Conservation (phyloP, 1,284 basidiomycete species). For the Malassezia slooffiae region DNA sequence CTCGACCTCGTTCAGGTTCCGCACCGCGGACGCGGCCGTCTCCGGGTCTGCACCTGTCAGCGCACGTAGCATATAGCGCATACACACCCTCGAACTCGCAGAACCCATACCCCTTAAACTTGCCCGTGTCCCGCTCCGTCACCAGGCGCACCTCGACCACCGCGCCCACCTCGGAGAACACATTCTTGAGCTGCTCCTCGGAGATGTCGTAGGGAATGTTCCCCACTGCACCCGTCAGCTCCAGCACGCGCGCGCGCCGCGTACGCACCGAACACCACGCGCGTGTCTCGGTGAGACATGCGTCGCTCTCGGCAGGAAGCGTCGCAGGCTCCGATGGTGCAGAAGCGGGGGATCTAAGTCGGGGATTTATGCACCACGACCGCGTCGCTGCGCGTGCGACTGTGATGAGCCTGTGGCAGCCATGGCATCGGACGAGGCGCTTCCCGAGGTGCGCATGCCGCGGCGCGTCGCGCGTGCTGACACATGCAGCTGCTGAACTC, state of each 20-base stretch:
- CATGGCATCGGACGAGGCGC: slow-evolving; percentile 5
- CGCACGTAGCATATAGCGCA: background rate
- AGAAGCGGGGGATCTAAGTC: background rate
- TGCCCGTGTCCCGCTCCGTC: slow-evolving; percentile 87
- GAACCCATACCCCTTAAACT: slow-evolving; percentile 92
- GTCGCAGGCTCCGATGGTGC: background rate
- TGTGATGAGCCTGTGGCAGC: background rate
- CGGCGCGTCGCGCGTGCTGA: background rate
- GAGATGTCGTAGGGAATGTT: slow-evolving; percentile 46
- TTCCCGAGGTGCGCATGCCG: slow-evolving; percentile 7
- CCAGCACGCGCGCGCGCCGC: background rate
- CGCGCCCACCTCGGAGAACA: slow-evolving; percentile 42
- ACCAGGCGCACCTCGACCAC: slow-evolving; percentile 51
- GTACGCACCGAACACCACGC: slow-evolving; percentile 19
- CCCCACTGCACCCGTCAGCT: slow-evolving; percentile 25
- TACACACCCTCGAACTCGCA: slow-evolving; percentile 86
- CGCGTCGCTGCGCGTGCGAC: background rate
- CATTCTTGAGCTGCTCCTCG: slow-evolving; percentile 43
- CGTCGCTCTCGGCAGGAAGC: background rate
- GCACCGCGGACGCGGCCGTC: slow-evolving; percentile 71
- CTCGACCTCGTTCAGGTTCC: slow-evolving; percentile 67
- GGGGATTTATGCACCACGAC: background rate
- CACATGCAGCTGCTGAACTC: slow-evolving; percentile 11
- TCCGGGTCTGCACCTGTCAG: slow-evolving; percentile 63
- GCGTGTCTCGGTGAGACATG: slow-evolving; percentile 14